These are phyloP conservation scores for Gnomoniopsis smithogilvyi DNA, from an alignment of 2,329 filamentous ascomycete species.

Conservation along the genomic window DNA sequence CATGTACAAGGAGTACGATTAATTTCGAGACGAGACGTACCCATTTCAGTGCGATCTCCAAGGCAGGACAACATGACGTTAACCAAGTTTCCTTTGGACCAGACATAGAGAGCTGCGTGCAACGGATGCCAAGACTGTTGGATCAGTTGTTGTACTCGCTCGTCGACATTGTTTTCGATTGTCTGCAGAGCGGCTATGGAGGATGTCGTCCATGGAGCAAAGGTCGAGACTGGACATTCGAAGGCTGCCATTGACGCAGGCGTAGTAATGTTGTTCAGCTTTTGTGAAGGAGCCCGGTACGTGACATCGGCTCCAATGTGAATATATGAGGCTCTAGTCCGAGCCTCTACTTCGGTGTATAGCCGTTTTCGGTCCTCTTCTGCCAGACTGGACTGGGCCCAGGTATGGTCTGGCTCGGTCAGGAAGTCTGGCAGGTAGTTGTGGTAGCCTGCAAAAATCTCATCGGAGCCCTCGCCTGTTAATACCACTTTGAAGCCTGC, in stretches of 20 bases:
- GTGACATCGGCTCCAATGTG: conserved; percentile 2
- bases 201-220: neutral
- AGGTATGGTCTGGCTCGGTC: conserved; percentile 42
- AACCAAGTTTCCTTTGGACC: conserved; percentile 22
- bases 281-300: neutral
- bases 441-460: conserved; percentile 52
- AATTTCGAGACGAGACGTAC: too few relatives aligned
- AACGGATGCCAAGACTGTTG: conserved; percentile 27
- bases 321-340: neutral
- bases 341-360: neutral
- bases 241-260: conserved; percentile 11
- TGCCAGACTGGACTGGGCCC: conserved; percentile 26
- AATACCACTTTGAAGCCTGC: conserved; percentile 52
- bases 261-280: conserved; percentile 2
- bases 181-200: neutral
- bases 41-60: conserved; percentile 35
- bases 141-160: conserved; percentile 22
- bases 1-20: too few relatives aligned
- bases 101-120: conserved; percentile 27
- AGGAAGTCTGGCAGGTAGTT: conserved; percentile 44
- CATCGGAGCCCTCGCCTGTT: conserved; percentile 50
- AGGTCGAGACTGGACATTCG: neutral
- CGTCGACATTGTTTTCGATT: conserved; percentile 10
- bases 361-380: conserved; percentile 15
- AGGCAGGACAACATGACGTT: conserved; percentile 28